Evolutionary conservation across 164 flowering plant species (phyloP), one percentile per base, ranked within the genome.

Genomic region (Vitis amurensis): DNA sequence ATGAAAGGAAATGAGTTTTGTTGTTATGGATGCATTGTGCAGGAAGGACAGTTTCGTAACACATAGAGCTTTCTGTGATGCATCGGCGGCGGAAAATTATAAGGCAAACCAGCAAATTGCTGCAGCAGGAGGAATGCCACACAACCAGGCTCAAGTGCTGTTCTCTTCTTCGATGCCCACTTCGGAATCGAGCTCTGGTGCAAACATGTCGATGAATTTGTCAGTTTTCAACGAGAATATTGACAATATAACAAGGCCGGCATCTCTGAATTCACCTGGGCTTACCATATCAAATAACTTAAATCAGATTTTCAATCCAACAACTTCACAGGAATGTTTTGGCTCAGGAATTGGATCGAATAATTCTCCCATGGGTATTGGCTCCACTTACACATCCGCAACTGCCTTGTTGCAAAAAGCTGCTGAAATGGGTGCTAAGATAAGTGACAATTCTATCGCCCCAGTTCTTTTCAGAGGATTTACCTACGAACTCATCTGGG

Each of bases 321-420:
- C 48, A 48, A 17, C 48, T 1, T 11, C 68, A 29, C 57, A 61
- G 6, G 29, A 66, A 30, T 16, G 17, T 16, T 51, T 55, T 14
- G 63, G 27, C 27, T 23, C 27, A 23, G 27, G 2, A 23, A 23
- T 23, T 49, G 70, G 61, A 51, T 50, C 69, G 52, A 74, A 63
- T 37, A 62, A 65, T 59, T 49, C 72, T 19, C 67, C 68, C 27
- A 29, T 73, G 53, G 65, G 61, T 50, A 59, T 72, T 4, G 75
- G 75, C 15, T 68, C 84, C 9, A 51, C 74, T 51, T 71, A 64
- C 67, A 78, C 77, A 67, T 83, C 89, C 27, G 87, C 89, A n/a
- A 86, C 89, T 0, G 87, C 89, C 2, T 76, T 86, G 80, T 64
- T 86, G 29, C 87, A 86, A 71, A 86, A 82, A 63, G 87, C 89